Conservation (phyloP, 2,329 filamentous ascomycete genomes). For the Leptographium procerum region DNA sequence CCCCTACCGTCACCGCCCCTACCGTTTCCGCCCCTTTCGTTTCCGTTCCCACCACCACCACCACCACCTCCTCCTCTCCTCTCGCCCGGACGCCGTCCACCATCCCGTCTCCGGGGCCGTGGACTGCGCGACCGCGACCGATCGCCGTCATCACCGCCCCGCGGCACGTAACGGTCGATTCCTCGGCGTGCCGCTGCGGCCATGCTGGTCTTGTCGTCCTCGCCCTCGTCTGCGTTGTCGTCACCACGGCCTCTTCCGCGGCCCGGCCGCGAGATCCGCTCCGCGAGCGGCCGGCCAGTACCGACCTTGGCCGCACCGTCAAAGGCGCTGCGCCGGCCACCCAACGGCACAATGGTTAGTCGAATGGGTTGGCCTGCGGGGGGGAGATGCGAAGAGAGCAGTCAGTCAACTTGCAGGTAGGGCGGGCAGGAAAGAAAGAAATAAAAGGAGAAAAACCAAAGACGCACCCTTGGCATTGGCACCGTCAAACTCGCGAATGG, state of each 20-base stretch:
- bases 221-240: slow-evolving; percentile 29
- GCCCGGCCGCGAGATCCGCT: slow-evolving; percentile 46
- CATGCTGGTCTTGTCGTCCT: slow-evolving; percentile 17
- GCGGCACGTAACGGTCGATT: slow-evolving; percentile 70
- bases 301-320: slow-evolving; percentile 43
- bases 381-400: neutral
- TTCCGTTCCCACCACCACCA: slow-evolving; percentile 18
- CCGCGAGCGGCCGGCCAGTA: slow-evolving; percentile 44
- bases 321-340: slow-evolving; percentile 40
- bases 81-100: slow-evolving; percentile 36
- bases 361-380: slow-evolving; percentile 74
- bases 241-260: slow-evolving; percentile 36
- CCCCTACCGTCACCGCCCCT: too few species aligned
- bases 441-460: neutral
- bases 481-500: slow-evolving; percentile 72
- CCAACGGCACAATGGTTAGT: slow-evolving; percentile 50
- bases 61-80: slow-evolving; percentile 27
- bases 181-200: slow-evolving; percentile 44
- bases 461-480: slow-evolving; percentile 71
- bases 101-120: slow-evolving; percentile 27
- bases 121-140: slow-evolving; percentile 48
- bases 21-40: slow-evolving; percentile 20
- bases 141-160: slow-evolving; percentile 17
- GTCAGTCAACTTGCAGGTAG: too few species aligned
- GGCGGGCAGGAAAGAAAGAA: neutral